Conservation (phyloP, 108 stramenopile species). For the Stephanodiscus minutulus region DNA sequence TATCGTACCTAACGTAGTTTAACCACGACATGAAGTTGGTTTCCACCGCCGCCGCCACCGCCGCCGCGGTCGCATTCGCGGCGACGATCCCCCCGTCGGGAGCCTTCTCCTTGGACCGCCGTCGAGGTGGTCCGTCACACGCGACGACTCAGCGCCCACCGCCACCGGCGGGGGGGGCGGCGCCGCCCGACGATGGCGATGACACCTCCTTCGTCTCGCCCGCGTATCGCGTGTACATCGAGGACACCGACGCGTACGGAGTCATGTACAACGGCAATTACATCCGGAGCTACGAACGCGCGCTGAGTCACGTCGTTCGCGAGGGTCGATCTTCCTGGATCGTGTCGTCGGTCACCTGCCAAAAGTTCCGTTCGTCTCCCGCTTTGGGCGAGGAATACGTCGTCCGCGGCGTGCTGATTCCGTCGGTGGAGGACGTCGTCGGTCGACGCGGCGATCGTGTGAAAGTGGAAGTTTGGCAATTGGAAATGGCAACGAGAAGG, state of each 20-base stretch:
- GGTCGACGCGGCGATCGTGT: neutral
- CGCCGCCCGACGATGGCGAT: too few relatives aligned
- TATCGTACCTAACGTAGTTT: too few relatives aligned
- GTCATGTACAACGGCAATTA: constrained; percentile 82
- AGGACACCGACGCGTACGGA: constrained; percentile 81
- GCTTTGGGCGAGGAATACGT: constrained; percentile 59
- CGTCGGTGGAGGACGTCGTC: constrained; percentile 8
- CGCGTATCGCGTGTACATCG: constrained; percentile 63
- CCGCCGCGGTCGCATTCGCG: too few relatives aligned
- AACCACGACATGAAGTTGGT: too few relatives aligned
- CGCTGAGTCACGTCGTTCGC: constrained; percentile 38
- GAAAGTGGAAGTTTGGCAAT: constrained; percentile 62
- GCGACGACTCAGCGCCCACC: too few relatives aligned
- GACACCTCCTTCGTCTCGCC: constrained; percentile 48
- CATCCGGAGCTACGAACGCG: constrained; percentile 65
- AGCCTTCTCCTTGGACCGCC: too few relatives aligned
- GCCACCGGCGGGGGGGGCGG: too few relatives aligned
- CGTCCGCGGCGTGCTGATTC: constrained; percentile 50
- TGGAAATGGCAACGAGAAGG: constrained; percentile 47
- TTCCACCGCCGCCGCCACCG: too few relatives aligned
- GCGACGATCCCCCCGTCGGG: too few relatives aligned
- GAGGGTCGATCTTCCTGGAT: constrained; percentile 37
- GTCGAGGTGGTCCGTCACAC: too few relatives aligned
- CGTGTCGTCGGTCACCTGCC: constrained; percentile 48
- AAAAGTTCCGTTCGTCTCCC: constrained; percentile 67